Base-by-base conservation (phyloP, 1,284 basidiomycete species). In the Puccinia polysora region DNA sequence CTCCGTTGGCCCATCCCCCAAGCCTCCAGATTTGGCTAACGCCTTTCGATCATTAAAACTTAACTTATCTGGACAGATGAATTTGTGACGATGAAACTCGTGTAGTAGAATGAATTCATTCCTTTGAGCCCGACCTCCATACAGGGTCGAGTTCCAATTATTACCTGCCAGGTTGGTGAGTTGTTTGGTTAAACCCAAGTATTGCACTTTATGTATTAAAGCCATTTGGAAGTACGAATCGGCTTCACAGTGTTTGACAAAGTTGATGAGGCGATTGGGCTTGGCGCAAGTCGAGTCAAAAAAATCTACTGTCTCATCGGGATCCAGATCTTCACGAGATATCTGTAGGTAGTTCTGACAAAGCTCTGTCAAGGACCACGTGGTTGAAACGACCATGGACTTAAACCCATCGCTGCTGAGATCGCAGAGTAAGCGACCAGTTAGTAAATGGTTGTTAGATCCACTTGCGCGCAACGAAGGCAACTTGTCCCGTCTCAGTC, bases 91-190 rank as follows among this genome's bases (percentile, higher is more conserved):
- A 79, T 98, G 93, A 82, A 99, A 99, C 79, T 97, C 94, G 81
- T 98, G 96, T 20, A 99, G 84, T 74, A 98, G 81, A 85, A 99
- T 98, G 83, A 95, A 98, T 81, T 98, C 96, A 81, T 98, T 99
- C 43, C 96, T 89, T 79, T 97, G 94, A 0, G 96, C 94, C 74
- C 96, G 91, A 76, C 95, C 95, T 76, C 92, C 77, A 76, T 92
- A 94, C 58, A 97, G 81, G 0, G 94, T 97, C 77, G 93, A 90
- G 80, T 93, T 96, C 95, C 96, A 98, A 45, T 91, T 88, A 78
- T 98, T 98, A 8, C 96, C 96, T 64, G 96, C 94, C n/a, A 99
- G 85, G 78, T 91, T 94, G 1, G 95, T 98, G 52, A 98, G 82
- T 78, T 98, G 95, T 79, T 88, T 89, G 0, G 96, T 97, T 76